phyloP scores from a whole-genome alignment of 2,329 filamentous ascomycete genomes.

The Colletotrichum sp. region DNA sequence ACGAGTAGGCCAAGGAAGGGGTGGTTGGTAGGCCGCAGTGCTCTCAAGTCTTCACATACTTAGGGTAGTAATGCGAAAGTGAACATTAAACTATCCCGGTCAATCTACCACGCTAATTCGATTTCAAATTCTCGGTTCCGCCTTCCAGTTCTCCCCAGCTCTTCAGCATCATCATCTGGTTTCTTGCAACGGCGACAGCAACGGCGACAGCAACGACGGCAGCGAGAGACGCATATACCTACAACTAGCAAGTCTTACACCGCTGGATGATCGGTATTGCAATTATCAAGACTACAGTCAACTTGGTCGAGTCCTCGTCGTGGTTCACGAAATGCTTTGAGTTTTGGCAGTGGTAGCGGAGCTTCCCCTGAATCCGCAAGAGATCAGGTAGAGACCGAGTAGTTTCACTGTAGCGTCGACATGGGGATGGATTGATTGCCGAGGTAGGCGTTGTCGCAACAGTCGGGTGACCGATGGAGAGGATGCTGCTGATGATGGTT shows the following conservation, averaged over 20 bases:
- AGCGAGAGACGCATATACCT: neutral
- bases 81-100: fast-evolving
- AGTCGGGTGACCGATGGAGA: too few relatives aligned
- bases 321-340: neutral
- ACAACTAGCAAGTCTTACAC: too few relatives aligned
- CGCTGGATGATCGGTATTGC: too few relatives aligned
- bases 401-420: too few relatives aligned
- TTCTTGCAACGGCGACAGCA: neutral
- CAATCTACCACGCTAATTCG: neutral
- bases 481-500: too few relatives aligned
- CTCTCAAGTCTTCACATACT: neutral
- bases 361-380: too few relatives aligned
- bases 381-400: too few relatives aligned
- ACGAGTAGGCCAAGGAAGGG: neutral
- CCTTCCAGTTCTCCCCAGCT: neutral
- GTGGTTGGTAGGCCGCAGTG: neutral
- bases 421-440: too few relatives aligned
- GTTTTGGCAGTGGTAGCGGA: neutral
- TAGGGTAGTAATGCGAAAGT: neutral
- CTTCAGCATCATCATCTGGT: neutral
- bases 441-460: too few relatives aligned
- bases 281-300: too few relatives aligned
- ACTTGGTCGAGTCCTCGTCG: neutral
- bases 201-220: neutral
- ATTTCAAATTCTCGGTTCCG: neutral